phyloP scores from a whole-genome alignment of 768 basidiomycete species.

The Pleurotus ostreatus region DNA sequence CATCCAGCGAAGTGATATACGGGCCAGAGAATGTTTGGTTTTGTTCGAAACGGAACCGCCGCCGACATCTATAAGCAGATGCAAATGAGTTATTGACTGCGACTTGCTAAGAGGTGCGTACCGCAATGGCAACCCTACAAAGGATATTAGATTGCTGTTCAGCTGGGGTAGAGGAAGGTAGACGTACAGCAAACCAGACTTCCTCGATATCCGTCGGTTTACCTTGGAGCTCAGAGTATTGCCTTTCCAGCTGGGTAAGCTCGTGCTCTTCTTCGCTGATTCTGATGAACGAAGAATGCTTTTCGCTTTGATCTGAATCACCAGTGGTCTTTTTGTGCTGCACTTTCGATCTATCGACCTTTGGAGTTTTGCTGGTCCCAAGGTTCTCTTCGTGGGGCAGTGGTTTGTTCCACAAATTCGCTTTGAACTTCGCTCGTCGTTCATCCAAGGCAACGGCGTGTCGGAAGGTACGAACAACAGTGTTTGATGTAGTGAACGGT shows the following conservation, averaged over 20 bases:
- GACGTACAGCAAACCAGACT: conserved; percentile 46
- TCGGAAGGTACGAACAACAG: conserved; percentile 42
- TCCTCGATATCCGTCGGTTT: conserved; percentile 39
- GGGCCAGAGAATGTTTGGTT: conserved; percentile 42
- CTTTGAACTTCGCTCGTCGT: conserved; percentile 46
- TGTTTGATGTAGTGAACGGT: conserved; percentile 43
- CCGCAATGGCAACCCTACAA: conserved; percentile 31
- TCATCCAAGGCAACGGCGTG: conserved; percentile 57
- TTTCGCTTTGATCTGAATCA: conserved; percentile 5
- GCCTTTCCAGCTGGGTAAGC: conserved; percentile 19
- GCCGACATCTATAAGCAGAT: conserved; percentile 20
- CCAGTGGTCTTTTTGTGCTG: not conserved
- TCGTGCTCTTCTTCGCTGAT: conserved; percentile 1
- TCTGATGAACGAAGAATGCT: conserved; percentile 2
- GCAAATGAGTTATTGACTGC: not conserved
- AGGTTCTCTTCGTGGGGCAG: conserved; percentile 26
- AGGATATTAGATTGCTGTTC: not conserved
- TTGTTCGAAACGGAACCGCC: conserved; percentile 35
- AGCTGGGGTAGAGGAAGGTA: no score
- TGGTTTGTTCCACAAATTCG: conserved; percentile 35
- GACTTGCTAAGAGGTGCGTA: conserved; percentile 10
- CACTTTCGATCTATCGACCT: not conserved
- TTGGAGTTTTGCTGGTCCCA: conserved; percentile 6
- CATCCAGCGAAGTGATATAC: conserved; percentile 67
- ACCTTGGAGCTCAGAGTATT: conserved; percentile 15